Conservation (phyloP, 495 filamentous ascomycete species). For the Entonaema liquescens region DNA sequence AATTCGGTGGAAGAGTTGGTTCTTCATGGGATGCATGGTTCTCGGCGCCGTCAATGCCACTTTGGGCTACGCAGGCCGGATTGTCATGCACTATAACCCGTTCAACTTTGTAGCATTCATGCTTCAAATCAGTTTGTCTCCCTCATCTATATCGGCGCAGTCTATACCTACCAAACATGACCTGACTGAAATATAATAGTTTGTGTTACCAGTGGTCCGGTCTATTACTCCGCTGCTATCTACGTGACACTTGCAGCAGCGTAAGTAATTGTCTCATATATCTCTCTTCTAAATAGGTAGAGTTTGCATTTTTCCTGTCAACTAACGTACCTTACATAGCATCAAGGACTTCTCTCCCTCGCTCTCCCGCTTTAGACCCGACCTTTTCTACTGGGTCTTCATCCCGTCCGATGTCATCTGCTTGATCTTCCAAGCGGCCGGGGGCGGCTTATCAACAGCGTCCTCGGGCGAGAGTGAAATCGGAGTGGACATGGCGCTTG, state of each 20-base stretch:
- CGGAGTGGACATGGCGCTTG: slow-evolving; percentile 60
- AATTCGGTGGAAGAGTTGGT: slow-evolving; percentile 49
- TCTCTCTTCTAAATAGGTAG: neutral
- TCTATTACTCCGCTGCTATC: slow-evolving; percentile 66
- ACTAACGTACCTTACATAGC: neutral
- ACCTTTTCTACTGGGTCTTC: slow-evolving; percentile 63
- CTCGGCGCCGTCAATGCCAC: slow-evolving; percentile 50
- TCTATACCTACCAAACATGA: neutral
- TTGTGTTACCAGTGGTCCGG: slow-evolving; percentile 65
- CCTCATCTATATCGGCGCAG: neutral
- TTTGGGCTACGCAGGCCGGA: slow-evolving; percentile 61
- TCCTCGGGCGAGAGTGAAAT: slow-evolving; percentile 31
- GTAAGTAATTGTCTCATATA: slow-evolving; percentile 31
- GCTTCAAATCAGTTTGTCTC: slow-evolving; percentile 57
- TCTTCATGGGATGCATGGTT: slow-evolving; percentile 51
- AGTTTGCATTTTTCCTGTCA: neutral
- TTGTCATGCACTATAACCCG: slow-evolving; percentile 57
- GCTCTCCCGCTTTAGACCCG: slow-evolving; percentile 61
- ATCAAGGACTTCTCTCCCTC: slow-evolving; percentile 35
- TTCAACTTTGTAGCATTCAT: slow-evolving; percentile 59
- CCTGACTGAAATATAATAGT: slow-evolving; percentile 37
- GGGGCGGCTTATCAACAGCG: slow-evolving; percentile 32
- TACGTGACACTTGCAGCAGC: slow-evolving; percentile 63
- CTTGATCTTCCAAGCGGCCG: slow-evolving; percentile 61
- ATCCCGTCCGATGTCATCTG: slow-evolving; percentile 61